Evolutionary conservation across 768 basidiomycete species (phyloP), one percentile per base, ranked within the genome.

Genomic region (Suillus plorans): DNA sequence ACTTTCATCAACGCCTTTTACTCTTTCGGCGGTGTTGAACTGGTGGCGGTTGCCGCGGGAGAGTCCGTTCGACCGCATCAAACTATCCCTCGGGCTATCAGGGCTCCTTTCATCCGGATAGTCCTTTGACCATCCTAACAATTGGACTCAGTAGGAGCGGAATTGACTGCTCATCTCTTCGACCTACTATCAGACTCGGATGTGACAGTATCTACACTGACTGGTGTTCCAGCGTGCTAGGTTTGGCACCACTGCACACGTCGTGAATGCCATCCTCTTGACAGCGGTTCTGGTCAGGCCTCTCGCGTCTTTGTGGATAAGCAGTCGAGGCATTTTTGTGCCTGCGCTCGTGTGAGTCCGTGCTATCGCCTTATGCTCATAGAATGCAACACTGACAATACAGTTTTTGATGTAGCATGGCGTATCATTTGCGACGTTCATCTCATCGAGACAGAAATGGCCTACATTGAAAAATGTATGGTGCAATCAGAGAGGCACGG

Each of bases 21-120:
- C 75, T 89, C 87, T 9, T 88, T 84, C 72, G 86, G 84, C 20
- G 87, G 88, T 20, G 85, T 89, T 39, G 89, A 90, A 68, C 81
- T 92, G 12, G 89, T 91, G 49, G 85, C 88, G 2, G 74, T 91
- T 37, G 89, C 89, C n/a, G 89, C 89, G 12, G 87, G 88, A 41
- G 90, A 91, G 76, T 86, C 86, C 8, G 81, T 81, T 56, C 82
- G 81, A 68, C 89, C 89, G 1, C 80, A 87, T 75, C 85, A 86
- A 72, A 75, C 86, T 1, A 84, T 90, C 36, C 89, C 88, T 4
- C 76, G 80, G 0, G 89, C 90, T 1, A 83, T 89, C 74, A 88
- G 86, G 69, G 85, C 85, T 44, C 89, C 88, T 0, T 89, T 89
- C 76, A 80, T 87, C 77, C 82, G 88, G 44, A 87, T 89, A 66